Conservation (phyloP, 2,329 filamentous ascomycete genomes). For the Paraphaeosphaeria sporulosa region DNA sequence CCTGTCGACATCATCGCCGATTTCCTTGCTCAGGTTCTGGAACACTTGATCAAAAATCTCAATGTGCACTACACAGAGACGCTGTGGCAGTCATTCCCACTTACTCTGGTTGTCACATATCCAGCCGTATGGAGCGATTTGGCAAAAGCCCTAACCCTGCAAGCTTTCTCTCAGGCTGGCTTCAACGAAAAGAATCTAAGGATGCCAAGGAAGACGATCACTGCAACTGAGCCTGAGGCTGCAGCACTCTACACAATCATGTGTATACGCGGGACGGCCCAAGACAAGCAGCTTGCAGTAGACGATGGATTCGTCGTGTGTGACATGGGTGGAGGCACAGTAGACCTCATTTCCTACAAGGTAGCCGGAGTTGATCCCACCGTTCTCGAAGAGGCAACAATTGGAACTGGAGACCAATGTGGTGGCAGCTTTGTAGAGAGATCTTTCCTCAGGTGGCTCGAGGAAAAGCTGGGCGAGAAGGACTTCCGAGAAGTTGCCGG, state of each 20-base stretch:
- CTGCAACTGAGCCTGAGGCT: slow-evolving; percentile 33
- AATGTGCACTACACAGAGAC: slow-evolving; percentile 27
- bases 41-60: slow-evolving; percentile 30
- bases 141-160: slow-evolving; percentile 28
- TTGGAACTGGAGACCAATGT: slow-evolving; percentile 36
- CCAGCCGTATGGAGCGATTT: slow-evolving; percentile 38
- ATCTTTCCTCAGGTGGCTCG: slow-evolving; percentile 31
- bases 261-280: slow-evolving; percentile 17
- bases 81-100: slow-evolving; percentile 27
- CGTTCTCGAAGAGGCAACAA: slow-evolving; percentile 29
- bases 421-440: slow-evolving; percentile 39
- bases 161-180: slow-evolving; percentile 28
- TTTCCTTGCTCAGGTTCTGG: slow-evolving; percentile 32
- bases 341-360: slow-evolving; percentile 38
- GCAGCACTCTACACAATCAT: slow-evolving; percentile 38
- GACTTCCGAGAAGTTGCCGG: slow-evolving; percentile 34
- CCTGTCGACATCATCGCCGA: slow-evolving; percentile 42
- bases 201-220: slow-evolving; percentile 14
- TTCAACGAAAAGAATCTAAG: slow-evolving; percentile 27
- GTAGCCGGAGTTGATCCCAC: slow-evolving; percentile 22
- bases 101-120: slow-evolving; percentile 33
- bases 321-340: slow-evolving; percentile 42
- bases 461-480: slow-evolving; percentile 24
- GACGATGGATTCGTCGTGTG: slow-evolving; percentile 37
- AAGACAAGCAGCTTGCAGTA: slow-evolving; percentile 21